Percentiles rank a stretch among this genome's conserved stretches.
Conservation (phyloP, 2,329 filamentous ascomycete genomes). For the Phialophora verrucosa region DNA sequence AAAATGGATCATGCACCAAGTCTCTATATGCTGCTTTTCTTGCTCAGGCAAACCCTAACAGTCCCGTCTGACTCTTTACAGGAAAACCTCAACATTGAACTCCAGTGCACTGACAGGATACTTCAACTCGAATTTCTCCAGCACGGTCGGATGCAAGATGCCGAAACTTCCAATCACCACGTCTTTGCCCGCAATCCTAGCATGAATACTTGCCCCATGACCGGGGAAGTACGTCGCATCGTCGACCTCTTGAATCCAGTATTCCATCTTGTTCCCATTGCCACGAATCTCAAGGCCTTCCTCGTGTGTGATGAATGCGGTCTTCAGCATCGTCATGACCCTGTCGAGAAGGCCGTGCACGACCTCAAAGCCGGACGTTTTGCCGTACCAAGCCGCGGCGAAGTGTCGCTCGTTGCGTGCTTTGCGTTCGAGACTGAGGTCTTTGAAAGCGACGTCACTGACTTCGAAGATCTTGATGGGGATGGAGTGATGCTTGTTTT, state of each 20-base stretch:
- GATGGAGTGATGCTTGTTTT: constrained; percentile 87
- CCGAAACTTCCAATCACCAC: constrained; percentile 86
- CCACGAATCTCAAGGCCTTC: constrained; percentile 65
- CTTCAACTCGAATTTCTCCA: constrained; percentile 91
- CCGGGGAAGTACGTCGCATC: constrained; percentile 91
- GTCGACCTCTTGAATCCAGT: constrained; percentile 93
- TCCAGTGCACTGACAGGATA: constrained; percentile 94
- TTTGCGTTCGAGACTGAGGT: constrained; percentile 78
- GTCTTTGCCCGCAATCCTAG: constrained; percentile 75
- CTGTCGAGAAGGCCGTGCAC: constrained; percentile 94
- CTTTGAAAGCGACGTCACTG: constrained; percentile 90
- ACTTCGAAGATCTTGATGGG: constrained; percentile 94
- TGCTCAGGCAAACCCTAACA: not conserved
- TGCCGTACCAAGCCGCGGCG: constrained; percentile 93
- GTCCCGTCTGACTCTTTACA: constrained; percentile 56
- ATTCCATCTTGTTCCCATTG: constrained; percentile 67
- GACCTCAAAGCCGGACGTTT: constrained; percentile 90
- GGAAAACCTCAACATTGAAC: constrained; percentile 91
- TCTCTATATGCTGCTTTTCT: constrained; percentile 3
- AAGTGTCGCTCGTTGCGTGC: constrained; percentile 93
- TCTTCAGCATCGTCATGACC: constrained; percentile 88
- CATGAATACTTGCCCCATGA: constrained; percentile 82
- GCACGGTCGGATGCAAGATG: constrained; percentile 87
- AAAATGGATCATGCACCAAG: not conserved
- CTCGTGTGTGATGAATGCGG: constrained; percentile 76